These are phyloP conservation scores for Pseudogymnoascus sp. DNA, from an alignment of 2,329 filamentous ascomycete species.

Conservation along the genomic window DNA sequence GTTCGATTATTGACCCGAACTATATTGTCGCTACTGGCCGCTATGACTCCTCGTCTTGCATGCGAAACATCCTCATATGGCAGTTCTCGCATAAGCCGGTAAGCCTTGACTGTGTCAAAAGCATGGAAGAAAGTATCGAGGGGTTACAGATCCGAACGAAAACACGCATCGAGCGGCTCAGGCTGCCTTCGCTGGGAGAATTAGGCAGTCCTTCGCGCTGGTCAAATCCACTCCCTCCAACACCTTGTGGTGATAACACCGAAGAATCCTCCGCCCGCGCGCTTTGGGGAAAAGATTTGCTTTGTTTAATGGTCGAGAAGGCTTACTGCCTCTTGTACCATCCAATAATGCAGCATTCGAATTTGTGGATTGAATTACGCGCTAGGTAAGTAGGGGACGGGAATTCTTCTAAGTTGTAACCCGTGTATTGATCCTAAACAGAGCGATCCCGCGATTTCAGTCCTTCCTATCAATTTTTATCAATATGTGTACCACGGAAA, in stretches of 20 bases:
- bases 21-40: constrained; percentile 4
- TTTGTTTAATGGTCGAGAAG: constrained; percentile 22
- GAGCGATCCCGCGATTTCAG: constrained; percentile 22
- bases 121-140: constrained; percentile 2
- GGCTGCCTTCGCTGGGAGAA: background rate
- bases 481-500: constrained; percentile 18
- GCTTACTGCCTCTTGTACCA: constrained; percentile 21
- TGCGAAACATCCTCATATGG: constrained; percentile 1
- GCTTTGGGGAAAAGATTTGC: constrained; percentile 10
- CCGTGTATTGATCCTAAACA: constrained; percentile 3
- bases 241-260: background rate
- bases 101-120: background rate
- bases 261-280: background rate
- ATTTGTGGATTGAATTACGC: background rate
- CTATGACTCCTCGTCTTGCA: background rate
- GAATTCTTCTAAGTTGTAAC: constrained; percentile 10
- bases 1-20: background rate
- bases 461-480: constrained; percentile 22
- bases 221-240: background rate
- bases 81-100: constrained; percentile 2
- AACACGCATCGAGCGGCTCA: background rate
- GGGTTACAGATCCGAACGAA: background rate
- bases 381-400: constrained; percentile 9
- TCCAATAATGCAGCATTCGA: constrained; percentile 16
- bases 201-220: background rate